Base-by-base conservation (phyloP, 1,139 yeast species). In the Debaryomyces nepalensis region DNA sequence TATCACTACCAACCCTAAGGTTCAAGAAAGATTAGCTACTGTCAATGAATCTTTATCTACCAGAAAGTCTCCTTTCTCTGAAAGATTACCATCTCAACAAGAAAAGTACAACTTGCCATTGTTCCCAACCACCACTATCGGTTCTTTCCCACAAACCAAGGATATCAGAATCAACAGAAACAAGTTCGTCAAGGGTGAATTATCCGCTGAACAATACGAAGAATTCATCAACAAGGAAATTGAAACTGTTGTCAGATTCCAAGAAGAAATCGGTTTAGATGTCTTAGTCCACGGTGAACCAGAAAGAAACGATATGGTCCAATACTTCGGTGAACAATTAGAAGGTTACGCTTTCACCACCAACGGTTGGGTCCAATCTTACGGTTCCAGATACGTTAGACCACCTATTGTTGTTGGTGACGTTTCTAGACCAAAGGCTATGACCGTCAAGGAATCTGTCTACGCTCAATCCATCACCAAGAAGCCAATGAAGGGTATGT, bases 301-400 rank as follows among this genome's bases (percentile, higher is more conserved):
- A 74, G 99, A 95, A 83, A 88, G 99, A 85, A 93, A 93, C 79
- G 99, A 93, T 80, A 93, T 93, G 99, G 99, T 93, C 65, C 99
- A 93, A 81, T 93, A 93, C 85, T 93, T 93, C 58, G 99, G 99
- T 81, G 99, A 93, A 80, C 90, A 89, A 81, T 81, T 93, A 70
- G 87, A 88, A 68, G 99, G 99, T 71, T 93, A 87, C 71, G 96
- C 96, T 58, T 93, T 93, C 83, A 93, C 99, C 74, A 80, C 88
- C 61, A 89, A 89, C 82, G 99, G 99, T 77, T 93, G 99, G 99
- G 99, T 93, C 61, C 99, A 93, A 82, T 93, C 99, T 58, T 93
- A 91, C 74, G 99, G 99, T 81, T 91, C 99, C 57, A 88, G 99
- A 81, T 93, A 93, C 75, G 99, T 93, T 60, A 90, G 99, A 82